Evolutionary conservation across 2,329 filamentous ascomycete genomes (phyloP), one percentile per base, ranked within the genome.

Genomic region (Xylaria polymorpha): DNA sequence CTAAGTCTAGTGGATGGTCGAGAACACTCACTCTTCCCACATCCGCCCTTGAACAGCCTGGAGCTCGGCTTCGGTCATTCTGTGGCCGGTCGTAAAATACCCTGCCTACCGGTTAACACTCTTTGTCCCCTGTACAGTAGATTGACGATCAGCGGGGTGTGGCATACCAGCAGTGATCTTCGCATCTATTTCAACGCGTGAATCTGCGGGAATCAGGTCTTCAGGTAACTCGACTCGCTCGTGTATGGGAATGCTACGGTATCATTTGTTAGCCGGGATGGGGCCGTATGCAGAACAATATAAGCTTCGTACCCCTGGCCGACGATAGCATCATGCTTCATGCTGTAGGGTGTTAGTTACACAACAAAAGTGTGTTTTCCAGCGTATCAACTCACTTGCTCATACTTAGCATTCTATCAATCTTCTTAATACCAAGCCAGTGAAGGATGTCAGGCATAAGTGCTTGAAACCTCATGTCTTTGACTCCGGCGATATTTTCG

Each of bases 391-490:
- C 90, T 84, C 79, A 92, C 91, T 98, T 97, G 82, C 93, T 97
- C 96, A 98, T 98, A 83, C 93, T 97, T 75, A 98, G 85, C 96
- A 98, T 99, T 69, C 94, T 88, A 80, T 99, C 96, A 78, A 99
- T 98, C 86, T 98, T 98, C 79, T 92, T 96, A 79, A 99, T 98
- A 71, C 96, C 96, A 37, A 99, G 88, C 96, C 96, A 98, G 82
- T 98, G 96, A 63, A 98, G 86, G 73, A 98, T 97, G 80, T 97
- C 94, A 41, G 96, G 95, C 96, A 98, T 98, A 64, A 99, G 85
- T 35, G 95, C 95, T 84, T 98, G 96, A 86, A 98, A 98, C 46
- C 96, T 91, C 95, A 98, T 98, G 75, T 90, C 92, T 81, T 97
- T 97, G 73, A 98, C 95, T 70, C 96, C 96, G 9, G 96, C 96